Evolutionary conservation across 2,329 filamentous ascomycete genomes (phyloP), one percentile per base, ranked within the genome.

Genomic region (Ascochyta fabae): DNA sequence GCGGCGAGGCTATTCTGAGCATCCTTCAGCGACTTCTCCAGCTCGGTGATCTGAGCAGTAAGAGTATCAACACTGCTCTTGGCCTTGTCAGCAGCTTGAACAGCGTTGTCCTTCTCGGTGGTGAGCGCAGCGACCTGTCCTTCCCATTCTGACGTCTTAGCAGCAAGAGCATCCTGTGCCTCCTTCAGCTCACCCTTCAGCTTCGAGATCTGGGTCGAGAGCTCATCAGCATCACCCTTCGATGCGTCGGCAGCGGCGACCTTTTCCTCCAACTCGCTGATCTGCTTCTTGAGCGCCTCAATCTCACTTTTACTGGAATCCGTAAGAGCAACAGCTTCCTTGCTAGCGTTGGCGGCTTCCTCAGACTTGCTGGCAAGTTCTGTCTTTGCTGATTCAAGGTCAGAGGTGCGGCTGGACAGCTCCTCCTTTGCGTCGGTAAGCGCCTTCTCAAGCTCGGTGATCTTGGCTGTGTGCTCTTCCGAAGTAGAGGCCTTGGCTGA

Each of bases 141-240:
- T 48, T 69, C 63, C 16, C 67, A 48, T 38, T 68, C 70, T 5
- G 62, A 56, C 19, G 60, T 60, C 62, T 69, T 70, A 4, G 62
- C 51, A 12, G 62, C 58, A 9, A 70, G 57, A 8, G 44, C 56
- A 2, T 66, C 67, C 43, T 71, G 61, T 26, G 65, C 62, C 44
- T 67, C 59, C 60, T 70, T 68, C 43, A 71, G 48, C 4, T 70
- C 67, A 31, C 51, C 54, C 34, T 73, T 67, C 3, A 72, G 57
- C 36, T 68, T 65, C 4, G 65, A 51, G 39, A 72, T 63, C 64
- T 69, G 71, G 12, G 62, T 56, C 10, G 56, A 53, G 7, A 68
- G 58, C 29, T 56, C 66, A n/a, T 72, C 65, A 23, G 62, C 56
- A 44, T 73, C 68, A 19, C 65, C 66, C 45, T 67, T 70, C 12